These are phyloP conservation scores for Xylariales sp. DNA, from an alignment of 2,329 filamentous ascomycete genomes.

Conservation along the genomic window DNA sequence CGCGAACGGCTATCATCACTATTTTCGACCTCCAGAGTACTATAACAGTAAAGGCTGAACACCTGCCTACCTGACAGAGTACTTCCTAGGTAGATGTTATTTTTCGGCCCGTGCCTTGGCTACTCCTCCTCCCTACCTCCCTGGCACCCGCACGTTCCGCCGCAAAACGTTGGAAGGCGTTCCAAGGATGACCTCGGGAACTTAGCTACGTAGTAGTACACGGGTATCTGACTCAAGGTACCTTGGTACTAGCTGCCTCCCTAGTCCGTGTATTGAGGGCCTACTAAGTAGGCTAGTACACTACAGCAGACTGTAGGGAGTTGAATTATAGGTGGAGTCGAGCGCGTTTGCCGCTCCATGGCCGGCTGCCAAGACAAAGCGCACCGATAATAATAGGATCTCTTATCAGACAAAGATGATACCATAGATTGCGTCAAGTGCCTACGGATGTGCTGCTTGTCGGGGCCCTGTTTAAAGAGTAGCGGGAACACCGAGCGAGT, in stretches of 20 bases:
- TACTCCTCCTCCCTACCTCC: constrained; percentile 5
- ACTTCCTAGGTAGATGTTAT: constrained; percentile 23
- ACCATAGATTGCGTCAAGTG: background rate
- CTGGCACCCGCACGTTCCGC: constrained; percentile 27
- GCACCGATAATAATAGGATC: constrained; percentile 25
- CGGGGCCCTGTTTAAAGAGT: background rate
- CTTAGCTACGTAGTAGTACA: constrained; percentile 1
- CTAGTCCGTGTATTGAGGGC: too few species aligned
- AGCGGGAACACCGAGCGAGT: background rate
- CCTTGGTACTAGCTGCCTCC: background rate
- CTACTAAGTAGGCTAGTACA: too few species aligned
- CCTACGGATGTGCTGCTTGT: background rate
- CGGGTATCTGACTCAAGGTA: too few species aligned
- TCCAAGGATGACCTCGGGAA: constrained; percentile 9
- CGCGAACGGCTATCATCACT: constrained; percentile 18
- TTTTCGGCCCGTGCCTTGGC: constrained; percentile 33
- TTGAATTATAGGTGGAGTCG: constrained; percentile 21
- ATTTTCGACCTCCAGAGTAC: constrained; percentile 13
- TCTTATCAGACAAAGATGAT: constrained; percentile 22
- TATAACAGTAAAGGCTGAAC: constrained; percentile 20
- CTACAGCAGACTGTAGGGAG: background rate
- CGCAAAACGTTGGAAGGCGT: constrained; percentile 16
- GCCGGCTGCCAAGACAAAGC: constrained; percentile 16
- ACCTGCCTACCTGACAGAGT: constrained; percentile 11
- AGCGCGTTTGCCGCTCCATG: constrained; percentile 34